Conservation (phyloP, 495 filamentous ascomycete genomes). For the Tuber aestivum region DNA sequence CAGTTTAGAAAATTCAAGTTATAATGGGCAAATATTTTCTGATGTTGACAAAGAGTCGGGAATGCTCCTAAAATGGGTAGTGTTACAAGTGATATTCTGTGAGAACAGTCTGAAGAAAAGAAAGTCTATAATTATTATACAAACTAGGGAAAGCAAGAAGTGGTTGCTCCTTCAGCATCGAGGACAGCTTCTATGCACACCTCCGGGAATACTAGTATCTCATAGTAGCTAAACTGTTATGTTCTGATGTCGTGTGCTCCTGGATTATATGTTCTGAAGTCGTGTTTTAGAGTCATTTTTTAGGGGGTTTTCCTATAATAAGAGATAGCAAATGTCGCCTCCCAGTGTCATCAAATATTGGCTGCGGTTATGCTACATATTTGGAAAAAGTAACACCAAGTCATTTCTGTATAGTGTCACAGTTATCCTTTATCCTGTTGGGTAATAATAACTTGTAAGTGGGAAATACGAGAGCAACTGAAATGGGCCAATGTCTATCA, state of each 20-base stretch:
- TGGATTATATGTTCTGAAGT: not conserved
- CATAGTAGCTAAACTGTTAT: not conserved
- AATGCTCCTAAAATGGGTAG: not conserved
- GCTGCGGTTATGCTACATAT: not conserved
- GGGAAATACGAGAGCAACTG: not conserved
- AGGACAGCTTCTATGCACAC: not conserved
- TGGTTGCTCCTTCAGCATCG: not conserved
- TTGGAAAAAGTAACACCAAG: not conserved
- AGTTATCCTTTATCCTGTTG: not conserved
- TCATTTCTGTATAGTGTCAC: not conserved
- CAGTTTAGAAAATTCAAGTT: not conserved
- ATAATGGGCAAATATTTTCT: not conserved
- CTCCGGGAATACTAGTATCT: not conserved
- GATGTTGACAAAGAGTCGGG: not conserved
- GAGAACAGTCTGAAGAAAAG: not conserved
- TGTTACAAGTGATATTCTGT: not conserved
- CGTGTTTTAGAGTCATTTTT: not conserved
- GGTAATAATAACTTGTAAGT: not conserved
- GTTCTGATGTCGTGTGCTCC: not conserved
- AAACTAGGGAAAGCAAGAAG: not conserved
- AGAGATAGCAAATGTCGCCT: no score
- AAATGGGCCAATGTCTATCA: not conserved
- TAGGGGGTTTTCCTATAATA: not conserved
- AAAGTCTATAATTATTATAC: not conserved
- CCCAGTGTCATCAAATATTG: not conserved